These are phyloP conservation scores for Inga leiocalycina DNA, from an alignment of 306 rosid genomes.

Conservation along the genomic window DNA sequence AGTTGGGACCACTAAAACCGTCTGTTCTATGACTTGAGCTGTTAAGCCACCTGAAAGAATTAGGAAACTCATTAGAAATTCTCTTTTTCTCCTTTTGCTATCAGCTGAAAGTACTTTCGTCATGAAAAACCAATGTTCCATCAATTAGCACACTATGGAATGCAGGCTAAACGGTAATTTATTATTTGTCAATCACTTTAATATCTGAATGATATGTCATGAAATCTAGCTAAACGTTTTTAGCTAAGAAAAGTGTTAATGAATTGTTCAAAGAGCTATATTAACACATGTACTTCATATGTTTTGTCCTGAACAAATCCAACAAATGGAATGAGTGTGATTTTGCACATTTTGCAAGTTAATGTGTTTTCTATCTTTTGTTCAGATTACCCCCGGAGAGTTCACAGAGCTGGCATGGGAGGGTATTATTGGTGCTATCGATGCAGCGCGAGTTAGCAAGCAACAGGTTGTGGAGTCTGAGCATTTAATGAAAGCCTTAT, in stretches of 20 bases:
- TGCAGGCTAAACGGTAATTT: not conserved
- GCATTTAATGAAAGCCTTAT: slow-evolving; percentile 92
- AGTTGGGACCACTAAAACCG: too few relatives aligned
- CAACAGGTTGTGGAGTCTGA: slow-evolving; percentile 94
- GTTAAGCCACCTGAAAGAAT: not conserved
- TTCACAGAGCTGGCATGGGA: slow-evolving; percentile 99
- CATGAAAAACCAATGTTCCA: not conserved
- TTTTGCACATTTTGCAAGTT: not conserved
- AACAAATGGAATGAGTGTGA: not conserved
- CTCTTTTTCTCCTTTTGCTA: not conserved
- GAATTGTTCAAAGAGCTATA: not conserved
- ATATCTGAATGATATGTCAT: not conserved
- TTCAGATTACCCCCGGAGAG: slow-evolving; percentile 69
- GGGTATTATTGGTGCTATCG: slow-evolving; percentile 80
- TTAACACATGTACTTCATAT: not conserved
- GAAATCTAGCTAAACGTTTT: not conserved
- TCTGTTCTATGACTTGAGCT: too few relatives aligned
- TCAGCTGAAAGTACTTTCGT: not conserved
- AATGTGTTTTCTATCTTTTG: slow-evolving; percentile 17
- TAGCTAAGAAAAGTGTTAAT: not conserved
- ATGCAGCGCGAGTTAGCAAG: slow-evolving; percentile 75
- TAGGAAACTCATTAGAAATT: not conserved
- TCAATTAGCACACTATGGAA: not conserved
- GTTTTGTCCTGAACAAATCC: not conserved
- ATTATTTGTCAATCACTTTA: not conserved